Evolutionary conservation across 2,329 filamentous ascomycete genomes (phyloP), one percentile per base, ranked within the genome.

Genomic region (Aquanectria penicillioides): DNA sequence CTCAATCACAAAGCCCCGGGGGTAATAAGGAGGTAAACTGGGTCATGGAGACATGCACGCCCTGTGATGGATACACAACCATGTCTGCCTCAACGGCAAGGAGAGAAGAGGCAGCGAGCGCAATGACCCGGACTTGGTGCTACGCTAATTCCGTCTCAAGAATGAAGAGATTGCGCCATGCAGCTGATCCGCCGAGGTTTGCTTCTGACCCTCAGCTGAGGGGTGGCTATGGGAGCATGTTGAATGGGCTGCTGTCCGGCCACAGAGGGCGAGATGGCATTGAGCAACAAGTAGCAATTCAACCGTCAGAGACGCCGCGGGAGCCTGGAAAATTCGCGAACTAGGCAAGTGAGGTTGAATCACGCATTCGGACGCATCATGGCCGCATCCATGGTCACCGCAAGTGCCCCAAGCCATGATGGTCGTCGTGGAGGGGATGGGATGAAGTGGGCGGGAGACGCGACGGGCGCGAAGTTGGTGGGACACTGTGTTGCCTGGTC

Each of bases 381-480:
- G 36, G 8, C 15, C 13, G 44, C 52, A 61, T 71, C 52, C 56
- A 78, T 71, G 76, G 73, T 74, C 57, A 44, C 57, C 62, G 60
- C 28, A 38, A 59, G 13, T 48, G 23, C 59, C 54, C 59, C 50
- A 59, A 57, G 29, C 15, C 22, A 26, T 15, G 43, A 48, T 37
- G 18, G 43, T 51, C 57, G 64, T 74, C 59, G 59, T 71, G 73
- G 75, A 72, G 76, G 77, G 74, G 67, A 73, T 74, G 71, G 67
- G 66, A 71, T 73, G 74, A 77, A 66, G 75, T 77, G 70, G 71
- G 68, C 66, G 75, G 75, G 72, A 76, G 75, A 79, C 78, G 78
- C 78, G 78, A 76, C 74, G 71, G 74, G 71, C 75, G 75, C 75
- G 75, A 73, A 73, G 60, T 71, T 72, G 74, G 69, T 73, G 70